phyloP scores from a whole-genome alignment of 805 yeast genomes.

The Ogataea nonfermentans region DNA sequence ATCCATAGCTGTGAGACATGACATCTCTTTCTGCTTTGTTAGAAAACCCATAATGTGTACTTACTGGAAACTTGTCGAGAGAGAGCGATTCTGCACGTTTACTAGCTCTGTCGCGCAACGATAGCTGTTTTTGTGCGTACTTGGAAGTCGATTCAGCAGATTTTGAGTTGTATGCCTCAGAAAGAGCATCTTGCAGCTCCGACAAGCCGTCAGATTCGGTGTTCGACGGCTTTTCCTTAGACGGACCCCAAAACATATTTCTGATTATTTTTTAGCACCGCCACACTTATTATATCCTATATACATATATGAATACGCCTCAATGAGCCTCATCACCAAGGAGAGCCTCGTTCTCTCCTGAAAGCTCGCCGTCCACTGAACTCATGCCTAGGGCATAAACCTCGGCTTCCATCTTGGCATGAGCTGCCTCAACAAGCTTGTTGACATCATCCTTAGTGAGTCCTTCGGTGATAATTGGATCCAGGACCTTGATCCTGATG shows the following conservation, averaged over 20 bases:
- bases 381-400: conserved; percentile 45
- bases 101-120: conserved; percentile 31
- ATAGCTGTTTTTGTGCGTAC: conserved; percentile 1
- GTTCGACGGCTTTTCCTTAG: background rate
- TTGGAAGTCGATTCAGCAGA: conserved; percentile 19
- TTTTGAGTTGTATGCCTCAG: conserved; percentile 24
- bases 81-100: conserved; percentile 28
- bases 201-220: conserved; percentile 4
- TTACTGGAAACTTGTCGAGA: conserved; percentile 33
- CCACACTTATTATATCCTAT: conserved; percentile 2
- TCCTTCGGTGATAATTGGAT: conserved; percentile 73
- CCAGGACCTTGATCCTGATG: conserved; percentile 73
- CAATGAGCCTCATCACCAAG: conserved; percentile 5
- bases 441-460: conserved; percentile 70
- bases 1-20: conserved; percentile 81
- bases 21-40: conserved; percentile 42
- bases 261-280: conserved; percentile 6
- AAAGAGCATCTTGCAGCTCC: conserved; percentile 18
- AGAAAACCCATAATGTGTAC: conserved; percentile 16
- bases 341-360: conserved; percentile 19
- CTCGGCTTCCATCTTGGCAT: conserved; percentile 53
- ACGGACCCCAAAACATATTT: conserved; percentile 9
- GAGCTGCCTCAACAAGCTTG: conserved; percentile 52
- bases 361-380: conserved; percentile 20
- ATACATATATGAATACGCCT: conserved; percentile 4